Base-by-base conservation (phyloP, 1,284 basidiomycete genomes). In the Trichosporon sp. region DNA sequence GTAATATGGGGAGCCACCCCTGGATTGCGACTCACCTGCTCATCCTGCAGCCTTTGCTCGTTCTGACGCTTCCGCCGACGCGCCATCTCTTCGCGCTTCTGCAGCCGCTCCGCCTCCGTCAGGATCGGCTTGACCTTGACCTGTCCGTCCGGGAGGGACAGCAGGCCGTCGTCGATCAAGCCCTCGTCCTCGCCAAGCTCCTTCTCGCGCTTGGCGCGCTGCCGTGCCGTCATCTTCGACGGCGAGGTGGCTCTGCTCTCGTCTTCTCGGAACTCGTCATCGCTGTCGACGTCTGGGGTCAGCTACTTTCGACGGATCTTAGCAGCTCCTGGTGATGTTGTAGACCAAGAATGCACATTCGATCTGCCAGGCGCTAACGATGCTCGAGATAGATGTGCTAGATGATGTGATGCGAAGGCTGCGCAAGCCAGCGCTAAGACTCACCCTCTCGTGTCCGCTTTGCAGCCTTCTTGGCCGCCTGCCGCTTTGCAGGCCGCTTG, bases 21-120 rank as follows among this genome's bases (percentile, higher is more conserved):
- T n/a, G n/a, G n/a, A n/a, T n/a, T n/a, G 13, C n/a, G 4, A 75
- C 80, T 44, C 64, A 88, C 91, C 85, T 95, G 95, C 77, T 95
- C 92, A 72, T 95, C 92, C 75, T 95, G 91, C 21, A 93, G 83
- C 77, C 90, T 91, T 83, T 94, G 93, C 78, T 94, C 92, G 19
- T 86, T 88, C 65, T 94, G 83, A 70, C 94, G 90, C 73, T 88
- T 90, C 54, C 92, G 84, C 75, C 92, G 90, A 32, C 92, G 83
- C 0, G 92, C 91, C 0, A 88, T 91, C 80, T 95, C 92, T 75
- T 92, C 91, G 31, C 90, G 84, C 57, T 89, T 85, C 16, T 94
- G 82, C 0, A 89, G 88, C 1, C 92, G 82, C 77, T 95, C 92
- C 0, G 87, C 86, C 71, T 92, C 91, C 16, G 91, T 93, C 4